These are phyloP conservation scores for Pythium plurisporium DNA, from an alignment of 352 stramenopile species.

Conservation along the genomic window DNA sequence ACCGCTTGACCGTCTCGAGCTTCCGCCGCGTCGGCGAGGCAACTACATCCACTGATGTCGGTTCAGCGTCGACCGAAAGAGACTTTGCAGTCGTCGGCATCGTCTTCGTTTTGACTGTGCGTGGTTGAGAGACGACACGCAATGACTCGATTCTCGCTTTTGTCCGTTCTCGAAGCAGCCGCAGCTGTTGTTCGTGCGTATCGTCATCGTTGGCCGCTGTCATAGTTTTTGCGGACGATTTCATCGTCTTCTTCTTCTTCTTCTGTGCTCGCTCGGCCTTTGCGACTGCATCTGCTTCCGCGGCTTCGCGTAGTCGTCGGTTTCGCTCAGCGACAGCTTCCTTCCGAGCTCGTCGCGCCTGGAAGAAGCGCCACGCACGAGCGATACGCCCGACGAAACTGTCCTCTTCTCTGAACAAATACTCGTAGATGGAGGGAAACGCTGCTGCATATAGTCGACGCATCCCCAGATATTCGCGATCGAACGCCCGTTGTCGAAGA, in stretches of 20 bases:
- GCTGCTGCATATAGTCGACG: not conserved
- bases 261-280: not conserved
- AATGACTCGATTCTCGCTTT: conserved; percentile 16
- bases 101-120: not conserved
- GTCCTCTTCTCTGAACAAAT: conserved; percentile 17
- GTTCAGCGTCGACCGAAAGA: not conserved
- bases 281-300: not conserved
- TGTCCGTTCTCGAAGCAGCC: conserved; percentile 7
- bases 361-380: conserved; percentile 9
- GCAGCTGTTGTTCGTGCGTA: not conserved
- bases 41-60: not conserved
- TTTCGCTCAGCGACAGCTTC: conserved; percentile 4
- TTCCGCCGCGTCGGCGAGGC: conserved; percentile 17
- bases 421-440: conserved; percentile 14
- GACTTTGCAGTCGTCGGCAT: not conserved
- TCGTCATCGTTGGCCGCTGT: not conserved
- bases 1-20: conserved; percentile 16
- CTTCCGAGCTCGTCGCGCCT: not conserved
- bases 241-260: conserved; percentile 6
- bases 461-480: conserved; percentile 10
- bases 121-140: not conserved
- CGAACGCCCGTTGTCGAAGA: not conserved
- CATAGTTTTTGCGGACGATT: not conserved
- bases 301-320: not conserved
- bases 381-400: conserved; percentile 9